Conservation (phyloP, 208 protist species). For the Spongospora subterranea region DNA sequence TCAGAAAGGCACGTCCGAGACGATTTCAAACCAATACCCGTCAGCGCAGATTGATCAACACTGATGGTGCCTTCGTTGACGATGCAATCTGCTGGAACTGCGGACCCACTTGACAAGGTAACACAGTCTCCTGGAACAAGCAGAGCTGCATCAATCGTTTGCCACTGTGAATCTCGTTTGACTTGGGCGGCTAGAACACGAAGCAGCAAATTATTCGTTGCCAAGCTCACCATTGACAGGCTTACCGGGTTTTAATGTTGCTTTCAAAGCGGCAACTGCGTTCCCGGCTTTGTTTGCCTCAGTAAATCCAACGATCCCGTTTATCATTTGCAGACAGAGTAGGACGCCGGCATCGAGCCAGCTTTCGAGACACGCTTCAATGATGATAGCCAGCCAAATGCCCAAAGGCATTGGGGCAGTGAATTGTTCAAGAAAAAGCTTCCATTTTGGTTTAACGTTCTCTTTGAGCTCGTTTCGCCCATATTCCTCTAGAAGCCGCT, state of each 20-base stretch:
- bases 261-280: constrained; percentile 86
- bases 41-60: constrained; percentile 67
- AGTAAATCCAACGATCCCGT: constrained; percentile 81
- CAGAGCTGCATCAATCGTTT: constrained; percentile 79
- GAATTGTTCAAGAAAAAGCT: constrained; percentile 68
- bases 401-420: constrained; percentile 63
- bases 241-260: constrained; percentile 7
- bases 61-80: constrained; percentile 76
- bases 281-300: constrained; percentile 89
- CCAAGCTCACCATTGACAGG: not conserved
- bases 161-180: constrained; percentile 82
- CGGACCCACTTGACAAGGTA: constrained; percentile 85
- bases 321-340: constrained; percentile 72
- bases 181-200: constrained; percentile 82
- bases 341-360: constrained; percentile 76
- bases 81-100: constrained; percentile 88
- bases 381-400: constrained; percentile 76
- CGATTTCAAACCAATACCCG: not conserved
- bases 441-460: constrained; percentile 64
- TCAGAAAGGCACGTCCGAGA: not conserved
- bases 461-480: constrained; percentile 71
- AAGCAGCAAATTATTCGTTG: constrained; percentile 69
- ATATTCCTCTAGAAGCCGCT: constrained; percentile 60
- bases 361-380: constrained; percentile 73
- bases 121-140: constrained; percentile 91